Percentiles rank a stretch among this genome's conserved stretches.
Conservation (phyloP, 75 land plant species). For the Sequoiadendron giganteum region DNA sequence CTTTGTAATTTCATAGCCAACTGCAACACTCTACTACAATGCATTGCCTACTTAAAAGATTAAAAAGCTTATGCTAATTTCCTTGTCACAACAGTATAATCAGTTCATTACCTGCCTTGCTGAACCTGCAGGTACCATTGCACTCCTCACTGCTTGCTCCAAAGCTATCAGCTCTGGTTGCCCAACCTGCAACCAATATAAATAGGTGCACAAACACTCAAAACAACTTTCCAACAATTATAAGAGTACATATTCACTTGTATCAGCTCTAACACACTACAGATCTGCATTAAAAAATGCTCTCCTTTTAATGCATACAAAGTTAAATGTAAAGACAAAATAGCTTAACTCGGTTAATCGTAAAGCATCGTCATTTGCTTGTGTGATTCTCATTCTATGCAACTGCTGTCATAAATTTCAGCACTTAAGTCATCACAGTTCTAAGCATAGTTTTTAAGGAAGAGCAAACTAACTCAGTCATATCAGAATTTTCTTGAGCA, state of each 20-base stretch:
- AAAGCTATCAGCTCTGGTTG: constrained; percentile 79
- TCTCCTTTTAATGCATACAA: neutral
- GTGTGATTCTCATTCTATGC: neutral
- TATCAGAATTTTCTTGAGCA: too few relatives aligned
- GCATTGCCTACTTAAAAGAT: constrained; percentile 1
- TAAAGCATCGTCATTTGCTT: neutral
- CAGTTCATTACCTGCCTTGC: constrained; percentile 75
- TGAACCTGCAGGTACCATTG: constrained; percentile 74
- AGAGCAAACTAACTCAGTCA: too few relatives aligned
- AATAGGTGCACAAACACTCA: neutral
- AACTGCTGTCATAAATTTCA: neutral
- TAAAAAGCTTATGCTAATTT: neutral
- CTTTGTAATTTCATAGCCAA: neutral
- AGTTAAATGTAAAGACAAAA: neutral
- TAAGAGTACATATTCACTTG: neutral
- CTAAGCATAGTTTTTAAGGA: neutral
- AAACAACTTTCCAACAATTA: constrained; percentile 5
- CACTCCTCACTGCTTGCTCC: constrained; percentile 68
- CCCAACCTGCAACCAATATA: constrained; percentile 59
- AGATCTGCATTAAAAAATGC: neutral
- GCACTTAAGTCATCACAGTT: neutral
- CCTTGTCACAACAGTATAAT: neutral
- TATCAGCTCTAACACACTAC: neutral
- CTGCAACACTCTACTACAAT: neutral
- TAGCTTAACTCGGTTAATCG: neutral